These are phyloP conservation scores for Phytophthora colocasiae DNA, from an alignment of 352 stramenopile species.

Conservation along the genomic window DNA sequence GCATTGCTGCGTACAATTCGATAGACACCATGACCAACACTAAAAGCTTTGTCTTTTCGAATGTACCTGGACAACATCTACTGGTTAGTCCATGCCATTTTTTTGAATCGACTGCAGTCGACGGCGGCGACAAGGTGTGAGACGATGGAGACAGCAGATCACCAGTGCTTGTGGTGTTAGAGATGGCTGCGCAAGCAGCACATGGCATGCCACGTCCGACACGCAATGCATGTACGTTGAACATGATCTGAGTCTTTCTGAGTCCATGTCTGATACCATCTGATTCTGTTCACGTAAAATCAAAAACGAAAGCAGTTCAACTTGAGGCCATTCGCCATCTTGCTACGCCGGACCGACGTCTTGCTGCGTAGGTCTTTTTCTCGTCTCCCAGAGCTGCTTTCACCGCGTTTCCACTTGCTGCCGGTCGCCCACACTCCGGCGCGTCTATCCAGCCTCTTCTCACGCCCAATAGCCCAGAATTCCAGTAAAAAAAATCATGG, in stretches of 20 bases:
- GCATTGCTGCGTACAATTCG: too few relatives aligned
- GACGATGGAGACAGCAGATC: neutral
- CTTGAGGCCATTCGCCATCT: slow-evolving; percentile 27
- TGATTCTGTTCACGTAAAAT: slow-evolving; percentile 23
- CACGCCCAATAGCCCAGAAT: neutral
- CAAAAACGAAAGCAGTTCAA: slow-evolving; percentile 36
- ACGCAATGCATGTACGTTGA: slow-evolving; percentile 15
- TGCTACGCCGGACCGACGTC: neutral
- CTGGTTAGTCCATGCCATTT: too few relatives aligned
- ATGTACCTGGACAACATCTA: too few relatives aligned
- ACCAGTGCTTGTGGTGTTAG: neutral
- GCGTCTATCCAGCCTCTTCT: neutral
- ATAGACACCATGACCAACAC: too few relatives aligned
- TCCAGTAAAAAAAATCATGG: slow-evolving; percentile 14
- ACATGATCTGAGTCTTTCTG: slow-evolving; percentile 4
- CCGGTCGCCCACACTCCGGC: neutral
- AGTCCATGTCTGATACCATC: slow-evolving; percentile 6
- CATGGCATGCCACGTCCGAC: slow-evolving; percentile 13
- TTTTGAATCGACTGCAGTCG: neutral
- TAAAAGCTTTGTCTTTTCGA: too few relatives aligned
- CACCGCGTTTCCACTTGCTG: neutral
- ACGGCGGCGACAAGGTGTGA: slow-evolving; percentile 5
- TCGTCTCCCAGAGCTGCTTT: neutral
- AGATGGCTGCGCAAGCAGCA: slow-evolving; percentile 17
- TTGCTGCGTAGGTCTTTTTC: neutral